Conservation (phyloP, 768 basidiomycete species). For the Rhodocollybia butyracea region DNA sequence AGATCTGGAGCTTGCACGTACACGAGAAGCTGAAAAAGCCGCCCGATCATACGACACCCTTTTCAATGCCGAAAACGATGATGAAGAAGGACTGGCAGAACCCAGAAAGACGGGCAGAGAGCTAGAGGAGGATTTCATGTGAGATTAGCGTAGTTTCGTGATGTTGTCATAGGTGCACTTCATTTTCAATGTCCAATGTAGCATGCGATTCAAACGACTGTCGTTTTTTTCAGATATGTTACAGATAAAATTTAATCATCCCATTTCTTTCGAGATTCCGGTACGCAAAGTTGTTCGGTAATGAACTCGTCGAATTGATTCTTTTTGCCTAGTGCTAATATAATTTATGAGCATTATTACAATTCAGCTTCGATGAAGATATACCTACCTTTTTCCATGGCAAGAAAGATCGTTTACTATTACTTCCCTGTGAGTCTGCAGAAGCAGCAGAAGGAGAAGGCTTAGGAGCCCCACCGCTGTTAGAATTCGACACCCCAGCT, state of each 20-base stretch:
- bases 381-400: constrained; percentile 1
- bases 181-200: neutral
- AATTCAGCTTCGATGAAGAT: neutral
- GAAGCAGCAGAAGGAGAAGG: no score
- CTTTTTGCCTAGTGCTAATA: no score
- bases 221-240: no score
- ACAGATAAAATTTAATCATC: no score
- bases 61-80: constrained; percentile 63
- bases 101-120: constrained; percentile 64
- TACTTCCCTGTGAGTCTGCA: no score
- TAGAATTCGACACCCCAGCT: no score
- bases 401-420: neutral
- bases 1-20: constrained; percentile 69
- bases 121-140: constrained; percentile 90
- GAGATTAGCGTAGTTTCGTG: constrained; percentile 19
- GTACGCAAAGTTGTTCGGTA: no score
- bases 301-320: no score
- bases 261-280: no score
- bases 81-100: constrained; percentile 38
- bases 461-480: no score
- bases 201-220: neutral
- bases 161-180: neutral
- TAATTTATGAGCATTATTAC: no score
- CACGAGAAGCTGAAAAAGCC: constrained; percentile 83
- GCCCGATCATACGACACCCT: constrained; percentile 84